phyloP scores from a whole-genome alignment of 116 monocot genomes.

The Posidonia oceanica region DNA sequence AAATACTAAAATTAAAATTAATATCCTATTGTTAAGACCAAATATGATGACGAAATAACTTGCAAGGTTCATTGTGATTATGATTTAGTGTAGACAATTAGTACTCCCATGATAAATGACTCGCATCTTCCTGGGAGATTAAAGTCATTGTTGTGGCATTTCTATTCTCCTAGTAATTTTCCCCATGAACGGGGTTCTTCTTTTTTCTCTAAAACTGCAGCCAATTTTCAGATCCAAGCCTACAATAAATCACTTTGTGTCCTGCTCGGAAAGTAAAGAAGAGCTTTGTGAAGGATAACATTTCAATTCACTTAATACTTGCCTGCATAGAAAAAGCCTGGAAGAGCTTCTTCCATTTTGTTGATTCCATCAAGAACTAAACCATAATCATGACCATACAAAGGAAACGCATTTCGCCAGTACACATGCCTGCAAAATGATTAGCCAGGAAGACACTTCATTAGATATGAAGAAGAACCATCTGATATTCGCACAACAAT shows the following conservation, averaged over 20 bases:
- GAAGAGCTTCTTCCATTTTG: conserved; percentile 76
- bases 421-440: conserved; percentile 66
- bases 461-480: background rate
- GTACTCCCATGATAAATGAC: background rate
- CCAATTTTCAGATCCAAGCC: background rate
- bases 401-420: conserved; percentile 93
- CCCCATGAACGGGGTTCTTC: background rate
- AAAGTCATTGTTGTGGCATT: background rate
- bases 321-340: conserved; percentile 96
- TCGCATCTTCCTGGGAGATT: too few relatives aligned
- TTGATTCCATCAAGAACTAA: conserved; percentile 76
- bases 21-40: too few relatives aligned
- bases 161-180: background rate
- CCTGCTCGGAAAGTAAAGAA: background rate
- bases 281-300: too few relatives aligned
- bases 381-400: conserved; percentile 67
- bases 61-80: too few relatives aligned
- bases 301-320: conserved; percentile 15
- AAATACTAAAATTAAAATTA: too few relatives aligned
- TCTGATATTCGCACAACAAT: too few relatives aligned
- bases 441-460: background rate
- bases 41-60: too few relatives aligned
- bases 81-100: background rate
- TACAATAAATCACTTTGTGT: background rate
- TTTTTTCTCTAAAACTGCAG: background rate